These are phyloP conservation scores for Neonectria sp. DNA, from an alignment of 2,329 filamentous ascomycete species.

Conservation along the genomic window DNA sequence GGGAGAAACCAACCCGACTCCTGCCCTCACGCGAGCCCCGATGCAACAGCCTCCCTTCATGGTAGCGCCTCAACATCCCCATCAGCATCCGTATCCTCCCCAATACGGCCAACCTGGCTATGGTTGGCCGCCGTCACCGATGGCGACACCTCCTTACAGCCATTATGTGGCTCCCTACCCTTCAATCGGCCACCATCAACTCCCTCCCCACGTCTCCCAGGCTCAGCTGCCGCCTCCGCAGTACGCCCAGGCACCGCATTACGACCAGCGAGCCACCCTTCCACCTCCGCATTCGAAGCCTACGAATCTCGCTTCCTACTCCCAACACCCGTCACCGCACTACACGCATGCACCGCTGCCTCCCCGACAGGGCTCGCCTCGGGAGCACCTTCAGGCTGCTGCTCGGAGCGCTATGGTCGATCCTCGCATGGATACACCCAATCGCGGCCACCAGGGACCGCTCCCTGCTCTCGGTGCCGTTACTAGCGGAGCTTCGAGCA, in stretches of 20 bases:
- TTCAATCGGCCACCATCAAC: constrained; percentile 43
- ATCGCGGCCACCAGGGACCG: constrained; percentile 59
- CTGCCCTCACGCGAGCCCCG: constrained; percentile 84
- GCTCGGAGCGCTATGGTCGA: constrained; percentile 60
- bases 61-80: constrained; percentile 53
- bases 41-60: constrained; percentile 66
- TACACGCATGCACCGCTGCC: constrained; percentile 55
- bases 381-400: constrained; percentile 60
- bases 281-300: constrained; percentile 56
- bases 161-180: constrained; percentile 61
- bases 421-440: constrained; percentile 52
- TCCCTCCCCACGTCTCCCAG: constrained; percentile 49
- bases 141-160: constrained; percentile 67
- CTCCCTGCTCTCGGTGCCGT: constrained; percentile 60
- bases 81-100: constrained; percentile 52
- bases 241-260: constrained; percentile 49
- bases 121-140: constrained; percentile 70
- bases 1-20: constrained; percentile 85
- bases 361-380: constrained; percentile 59
- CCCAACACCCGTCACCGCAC: constrained; percentile 48
- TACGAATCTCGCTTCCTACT: constrained; percentile 46
- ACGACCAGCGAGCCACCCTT: constrained; percentile 56
- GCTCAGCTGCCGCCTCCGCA: constrained; percentile 44
- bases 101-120: constrained; percentile 63
- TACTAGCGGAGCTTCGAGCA: constrained; percentile 46